Conservation (phyloP, 352 stramenopile species). For the Phytopythium ostracodes region DNA sequence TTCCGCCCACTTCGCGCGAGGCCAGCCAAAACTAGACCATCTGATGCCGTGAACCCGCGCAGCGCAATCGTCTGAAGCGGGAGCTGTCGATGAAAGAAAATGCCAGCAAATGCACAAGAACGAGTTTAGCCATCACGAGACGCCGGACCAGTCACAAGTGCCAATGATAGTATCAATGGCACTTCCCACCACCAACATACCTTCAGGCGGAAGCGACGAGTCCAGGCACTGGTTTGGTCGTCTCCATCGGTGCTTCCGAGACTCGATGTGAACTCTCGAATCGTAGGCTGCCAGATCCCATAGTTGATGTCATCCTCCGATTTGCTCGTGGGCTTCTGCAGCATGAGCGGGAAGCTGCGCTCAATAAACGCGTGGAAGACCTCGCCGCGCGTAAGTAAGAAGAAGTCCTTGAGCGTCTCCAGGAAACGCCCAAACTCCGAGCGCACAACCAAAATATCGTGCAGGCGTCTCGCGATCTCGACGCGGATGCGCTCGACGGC, state of each 20-base stretch:
- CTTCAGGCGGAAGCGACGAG: slow-evolving; percentile 37
- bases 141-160: not conserved
- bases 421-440: slow-evolving; percentile 57
- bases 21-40: slow-evolving; percentile 24
- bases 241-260: slow-evolving; percentile 22
- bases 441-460: slow-evolving; percentile 66
- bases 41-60: slow-evolving; percentile 32
- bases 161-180: not conserved
- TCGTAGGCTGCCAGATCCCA: slow-evolving; percentile 44
- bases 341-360: slow-evolving; percentile 52
- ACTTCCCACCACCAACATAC: slow-evolving; percentile 14
- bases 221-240: slow-evolving; percentile 9
- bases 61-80: slow-evolving; percentile 58
- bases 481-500: slow-evolving; percentile 54
- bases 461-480: slow-evolving; percentile 46
- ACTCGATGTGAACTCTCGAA: slow-evolving; percentile 40
- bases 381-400: slow-evolving; percentile 60
- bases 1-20: slow-evolving; percentile 17
- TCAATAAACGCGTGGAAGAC: slow-evolving; percentile 76
- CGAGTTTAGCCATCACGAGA: slow-evolving; percentile 1
- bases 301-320: slow-evolving; percentile 66
- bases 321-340: slow-evolving; percentile 35
- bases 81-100: slow-evolving; percentile 16
- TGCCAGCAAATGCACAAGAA: not conserved
- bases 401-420: slow-evolving; percentile 59